Base-by-base conservation (phyloP, 2,329 filamentous ascomycete species). In the Trichoderma hamatum region DNA sequence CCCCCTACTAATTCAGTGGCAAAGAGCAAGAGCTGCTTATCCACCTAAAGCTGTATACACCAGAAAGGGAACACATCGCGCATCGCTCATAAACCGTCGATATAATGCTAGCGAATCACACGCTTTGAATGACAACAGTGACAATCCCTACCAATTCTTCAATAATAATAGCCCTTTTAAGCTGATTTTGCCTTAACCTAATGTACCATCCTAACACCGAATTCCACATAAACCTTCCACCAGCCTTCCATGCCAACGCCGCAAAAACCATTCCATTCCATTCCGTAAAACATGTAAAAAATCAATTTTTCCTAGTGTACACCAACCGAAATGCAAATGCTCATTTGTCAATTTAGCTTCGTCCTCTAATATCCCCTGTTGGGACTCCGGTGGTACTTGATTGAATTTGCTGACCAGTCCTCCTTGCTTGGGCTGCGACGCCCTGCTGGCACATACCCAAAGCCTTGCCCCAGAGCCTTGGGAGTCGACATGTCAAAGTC, bases 401-500 rank as follows among this genome's bases (percentile, higher is more conserved):
- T 73, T 0, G 85, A 85, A 65, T 85, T 88, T 21, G 80, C 76
- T 14, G 80, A 80, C 56, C 85, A 78, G 5, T 86, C 84, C 0
- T 77, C 79, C 73, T 88, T 88, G 70, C 78, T 83, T 0, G 84
- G 85, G 72, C 80, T 85, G 63, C 82, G 80, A 64, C 83, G 80
- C 9, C 77, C 74, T 9, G 81, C 82, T 4, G 86, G 84, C 2
- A 83, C 85, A 69, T 80, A 80, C 5, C 81, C 80, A 3, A 83
- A 79, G 21, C 86, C 75, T 0, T 79, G 72, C 69, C 79, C 82
- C 61, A 80, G 76, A 69, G 79, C 82, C 66, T 78, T 78, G 5
- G 80, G 79, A 0, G 85, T 84, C 9, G 84, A 84, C 30, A 72
- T 82, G 67, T 88, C 86, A 3, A 84, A 86, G 51, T 88, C 86